Base-by-base conservation (phyloP, 306 rosid genomes). In the Malus sylvestris region DNA sequence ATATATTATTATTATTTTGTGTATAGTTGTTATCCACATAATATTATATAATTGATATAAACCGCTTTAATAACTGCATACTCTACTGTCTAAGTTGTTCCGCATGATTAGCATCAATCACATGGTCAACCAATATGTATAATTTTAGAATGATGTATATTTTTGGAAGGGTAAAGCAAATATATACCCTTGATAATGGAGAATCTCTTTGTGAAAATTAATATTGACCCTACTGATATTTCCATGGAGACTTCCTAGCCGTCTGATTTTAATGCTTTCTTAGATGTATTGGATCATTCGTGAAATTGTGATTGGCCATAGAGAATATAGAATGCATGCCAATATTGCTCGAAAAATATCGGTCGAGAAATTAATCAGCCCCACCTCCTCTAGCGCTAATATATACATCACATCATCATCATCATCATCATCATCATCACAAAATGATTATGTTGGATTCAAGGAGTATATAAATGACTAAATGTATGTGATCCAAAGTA, bases 251-350 rank as follows among this genome's bases (percentile, higher is more conserved):
- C 67, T 60, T 67, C 76, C 45, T 62, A 51, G 68, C 78, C 44
- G 42, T 72, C 76, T 77, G 73, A 81, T 80, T 76, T 57, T 63
- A 76, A 75, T 68, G 69, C 53, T 74, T 44, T 81, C 62, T 74
- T 33, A 12, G 42, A 45, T 77, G 51, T 60, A 25, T 27, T 61
- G 33, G 33, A n/a, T 42, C 32, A 11, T 63, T 4, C 60, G 46
- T 46, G 23, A 29, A 5, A 40, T 1, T 66, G 44, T 44, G n/a
- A 51, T 75, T 80, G 32, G 61, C 52, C 38, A 44, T 23, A 42
- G 57, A 68, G 57, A 68, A 68, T 10, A 33, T 33, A 33, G 38
- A 33, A 33, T 33, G 38, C 38, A 33, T 65, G n/a, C 46, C 30
- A 65, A 4, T 3, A 10, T 63, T 30, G 2, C 5, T 16, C 53